phyloP scores from a whole-genome alignment of 108 stramenopile genomes.

The Parietichytrium sp. region DNA sequence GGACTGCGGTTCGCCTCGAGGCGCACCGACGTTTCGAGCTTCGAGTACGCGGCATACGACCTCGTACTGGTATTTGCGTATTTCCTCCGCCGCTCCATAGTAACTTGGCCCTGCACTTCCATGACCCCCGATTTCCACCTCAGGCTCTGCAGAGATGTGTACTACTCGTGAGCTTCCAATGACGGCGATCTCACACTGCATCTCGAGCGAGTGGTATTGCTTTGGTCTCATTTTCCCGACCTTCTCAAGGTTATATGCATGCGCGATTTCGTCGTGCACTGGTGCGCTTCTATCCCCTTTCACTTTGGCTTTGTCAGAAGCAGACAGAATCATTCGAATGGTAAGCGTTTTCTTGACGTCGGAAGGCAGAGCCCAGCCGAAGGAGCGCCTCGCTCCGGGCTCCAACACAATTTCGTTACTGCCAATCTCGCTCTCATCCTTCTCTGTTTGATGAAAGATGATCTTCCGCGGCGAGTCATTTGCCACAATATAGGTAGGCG shows the following conservation, averaged over 20 bases:
- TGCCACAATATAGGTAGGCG: neutral
- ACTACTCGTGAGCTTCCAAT: neutral
- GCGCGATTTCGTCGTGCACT: neutral
- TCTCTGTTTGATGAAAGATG: neutral
- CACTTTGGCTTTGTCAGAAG: neutral
- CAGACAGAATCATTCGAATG: neutral
- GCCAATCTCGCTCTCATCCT: neutral
- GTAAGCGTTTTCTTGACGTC: neutral
- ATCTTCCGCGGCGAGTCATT: neutral
- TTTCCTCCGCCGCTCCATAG: neutral
- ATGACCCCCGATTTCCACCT: no score
- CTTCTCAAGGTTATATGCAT: conserved; percentile 7
- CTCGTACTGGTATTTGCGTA: neutral
- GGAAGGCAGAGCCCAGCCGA: conserved; percentile 24
- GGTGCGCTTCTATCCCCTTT: neutral
- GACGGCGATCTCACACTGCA: neutral
- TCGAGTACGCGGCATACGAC: neutral
- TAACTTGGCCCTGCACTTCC: neutral
- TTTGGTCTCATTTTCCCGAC: neutral
- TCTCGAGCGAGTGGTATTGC: neutral
- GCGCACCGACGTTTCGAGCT: neutral
- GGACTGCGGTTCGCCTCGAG: neutral
- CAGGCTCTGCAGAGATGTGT: no score
- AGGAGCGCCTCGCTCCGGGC: neutral
- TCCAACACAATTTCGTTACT: conserved; percentile 1